Base-by-base conservation (phyloP, 2,329 filamentous ascomycete species). In the Thelonectria rubi region DNA sequence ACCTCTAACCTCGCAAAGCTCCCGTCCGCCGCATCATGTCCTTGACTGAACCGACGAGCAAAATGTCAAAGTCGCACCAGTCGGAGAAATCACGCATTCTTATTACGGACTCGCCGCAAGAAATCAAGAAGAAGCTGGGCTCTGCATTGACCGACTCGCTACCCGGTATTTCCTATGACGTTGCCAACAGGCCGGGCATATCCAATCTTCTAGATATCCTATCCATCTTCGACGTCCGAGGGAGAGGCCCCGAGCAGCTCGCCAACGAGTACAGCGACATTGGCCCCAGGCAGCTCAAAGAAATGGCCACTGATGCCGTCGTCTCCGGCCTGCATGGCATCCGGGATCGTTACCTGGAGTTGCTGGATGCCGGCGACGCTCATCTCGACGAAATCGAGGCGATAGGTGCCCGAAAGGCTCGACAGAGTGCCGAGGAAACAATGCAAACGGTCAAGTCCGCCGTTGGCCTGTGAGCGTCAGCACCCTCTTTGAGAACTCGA, bases 1-100 rank as follows among this genome's bases (percentile, higher is more conserved):
- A 18, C 34, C 17, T 6, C 42, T 47, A 17, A n/a, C 17, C 49
- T 56, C 57, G 12, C 2, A 17, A 43, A 92, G 90, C 90, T n/a
- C 89, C 91, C 5, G 87, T 91, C 2, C 92, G 91, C 70, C 88
- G 94, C 63, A 85, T 99, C 64, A 98, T 97, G 94, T 97, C 93
- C 17, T 86, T 99, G 20, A 88, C 86, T 53, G 81, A 92, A 11
- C 94, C 95, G 0, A 79, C 76, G 0, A 82, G 86, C 54, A 99
- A 99, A 75, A 99, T 99, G 95, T 97, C 93, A 58, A 99, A 99
- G 78, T 97, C 93, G 1, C 85, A 93, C 70, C 73, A 83, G 0
- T 86, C 91, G 67, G 82, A 85, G 3, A 86, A 85, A 51, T 96
- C 93, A 8, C 86, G 93, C 17, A 96, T 99, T 68, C 80, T 95